phyloP scores from a whole-genome alignment of 495 filamentous ascomycete genomes.

The Aspergillus saccharolyticus region DNA sequence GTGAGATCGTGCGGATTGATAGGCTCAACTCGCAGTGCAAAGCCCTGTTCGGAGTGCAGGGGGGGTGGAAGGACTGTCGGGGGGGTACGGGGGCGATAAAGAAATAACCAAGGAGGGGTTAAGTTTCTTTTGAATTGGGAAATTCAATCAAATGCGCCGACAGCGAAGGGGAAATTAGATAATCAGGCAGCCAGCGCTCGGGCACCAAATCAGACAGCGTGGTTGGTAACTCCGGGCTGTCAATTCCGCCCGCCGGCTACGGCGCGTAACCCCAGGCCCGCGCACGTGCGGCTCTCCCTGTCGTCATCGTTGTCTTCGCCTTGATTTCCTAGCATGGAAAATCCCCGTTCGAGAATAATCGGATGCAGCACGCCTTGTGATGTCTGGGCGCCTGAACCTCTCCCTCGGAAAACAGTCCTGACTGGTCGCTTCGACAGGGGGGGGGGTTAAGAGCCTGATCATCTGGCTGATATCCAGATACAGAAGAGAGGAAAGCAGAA shows the following conservation, averaged over 20 bases:
- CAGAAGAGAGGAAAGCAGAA: not conserved
- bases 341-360: slow-evolving; percentile 3
- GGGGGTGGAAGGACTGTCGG: not conserved
- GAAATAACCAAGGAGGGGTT: not conserved
- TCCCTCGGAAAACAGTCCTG: not conserved
- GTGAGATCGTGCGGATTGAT: slow-evolving; percentile 15
- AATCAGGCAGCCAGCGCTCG: slow-evolving; percentile 19
- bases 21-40: slow-evolving; percentile 6
- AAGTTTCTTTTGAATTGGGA: not conserved
- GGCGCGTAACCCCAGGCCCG: slow-evolving; percentile 11
- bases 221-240: slow-evolving; percentile 4
- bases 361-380: slow-evolving; percentile 8
- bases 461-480: not conserved
- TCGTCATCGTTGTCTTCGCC: not conserved
- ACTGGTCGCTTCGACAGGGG: not conserved
- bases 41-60: slow-evolving; percentile 14
- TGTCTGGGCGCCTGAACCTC: not conserved
- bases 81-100: not conserved
- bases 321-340: not conserved
- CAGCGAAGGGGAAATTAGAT: slow-evolving; percentile 23
- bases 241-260: slow-evolving; percentile 16
- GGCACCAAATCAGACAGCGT: slow-evolving; percentile 15
- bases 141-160: slow-evolving; percentile 19
- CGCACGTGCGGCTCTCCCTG: slow-evolving; percentile 11
- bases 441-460: not conserved